These are phyloP conservation scores for Linum tenue DNA, from an alignment of 345 rosid species.

Conservation along the genomic window DNA sequence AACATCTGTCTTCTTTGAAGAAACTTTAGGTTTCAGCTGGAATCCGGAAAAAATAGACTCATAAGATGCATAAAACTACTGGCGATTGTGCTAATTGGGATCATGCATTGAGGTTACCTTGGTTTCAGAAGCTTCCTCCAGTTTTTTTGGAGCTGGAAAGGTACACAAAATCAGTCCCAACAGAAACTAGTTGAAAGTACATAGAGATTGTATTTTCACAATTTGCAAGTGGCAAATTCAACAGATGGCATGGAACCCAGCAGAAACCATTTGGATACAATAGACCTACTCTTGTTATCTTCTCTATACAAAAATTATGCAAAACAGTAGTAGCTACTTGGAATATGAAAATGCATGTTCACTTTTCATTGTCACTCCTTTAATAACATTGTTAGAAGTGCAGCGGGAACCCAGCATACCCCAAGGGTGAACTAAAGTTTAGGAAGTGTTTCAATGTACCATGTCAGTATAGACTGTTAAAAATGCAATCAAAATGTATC, in stretches of 20 bases:
- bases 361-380: not conserved
- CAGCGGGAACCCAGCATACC: not conserved
- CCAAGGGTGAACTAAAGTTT: not conserved
- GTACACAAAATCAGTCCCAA: conserved; percentile 6
- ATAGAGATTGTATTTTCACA: not conserved
- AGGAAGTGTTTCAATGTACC: no score
- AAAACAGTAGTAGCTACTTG: not conserved
- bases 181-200: not conserved
- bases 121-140: conserved; percentile 27
- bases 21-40: conserved; percentile 38
- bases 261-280: not conserved
- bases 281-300: not conserved
- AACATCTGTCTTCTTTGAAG: conserved; percentile 42
- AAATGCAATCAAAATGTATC: not conserved
- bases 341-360: not conserved
- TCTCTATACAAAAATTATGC: no score
- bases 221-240: no score
- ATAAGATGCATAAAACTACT: conserved; percentile 2
- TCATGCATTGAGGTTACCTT: conserved; percentile 37
- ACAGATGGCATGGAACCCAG: not conserved
- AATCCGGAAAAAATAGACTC: conserved; percentile 9
- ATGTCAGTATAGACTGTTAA: not conserved
- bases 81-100: conserved; percentile 5
- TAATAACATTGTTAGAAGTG: not conserved
- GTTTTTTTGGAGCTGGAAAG: conserved; percentile 39